These are phyloP conservation scores for Herpetomonas tarakana DNA, from an alignment of 208 protist genomes.

Conservation along the genomic window DNA sequence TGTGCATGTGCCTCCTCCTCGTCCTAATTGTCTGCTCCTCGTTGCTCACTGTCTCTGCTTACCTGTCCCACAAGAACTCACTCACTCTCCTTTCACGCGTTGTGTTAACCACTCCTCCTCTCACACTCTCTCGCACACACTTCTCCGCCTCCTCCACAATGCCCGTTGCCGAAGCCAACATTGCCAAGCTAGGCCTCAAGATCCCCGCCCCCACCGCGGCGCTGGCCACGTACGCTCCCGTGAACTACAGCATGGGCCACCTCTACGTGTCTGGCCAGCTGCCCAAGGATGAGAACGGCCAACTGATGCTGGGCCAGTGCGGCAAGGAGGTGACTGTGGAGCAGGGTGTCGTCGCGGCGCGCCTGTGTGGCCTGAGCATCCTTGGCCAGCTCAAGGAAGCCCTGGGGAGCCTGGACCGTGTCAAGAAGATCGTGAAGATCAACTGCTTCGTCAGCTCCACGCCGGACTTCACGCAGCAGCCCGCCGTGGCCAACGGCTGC, in stretches of 20 bases:
- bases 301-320: conserved; percentile 49
- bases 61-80: too few relatives aligned
- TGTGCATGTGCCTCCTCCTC: too few relatives aligned
- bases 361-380: conserved; percentile 36
- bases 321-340: conserved; percentile 43
- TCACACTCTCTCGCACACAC: not conserved
- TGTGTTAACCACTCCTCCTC: too few relatives aligned
- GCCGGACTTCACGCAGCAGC: conserved; percentile 54
- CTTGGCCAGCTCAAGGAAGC: conserved; percentile 65
- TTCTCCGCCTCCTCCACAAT: conserved; percentile 9
- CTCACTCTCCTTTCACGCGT: too few relatives aligned
- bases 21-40: too few relatives aligned
- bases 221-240: conserved; percentile 72
- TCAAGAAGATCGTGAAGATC: conserved; percentile 78
- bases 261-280: conserved; percentile 78
- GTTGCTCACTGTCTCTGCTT: too few relatives aligned
- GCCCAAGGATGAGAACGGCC: conserved; percentile 46
- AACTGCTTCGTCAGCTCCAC: conserved; percentile 72
- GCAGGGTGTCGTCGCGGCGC: conserved; percentile 59
- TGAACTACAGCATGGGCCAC: conserved; percentile 27
- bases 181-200: conserved; percentile 58
- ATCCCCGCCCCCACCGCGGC: conserved; percentile 57
- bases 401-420: conserved; percentile 39
- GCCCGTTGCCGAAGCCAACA: conserved; percentile 33
- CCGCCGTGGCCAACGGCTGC: conserved; percentile 68